Base-by-base conservation (phyloP, 768 basidiomycete species). In the Leccinum uliginosum region DNA sequence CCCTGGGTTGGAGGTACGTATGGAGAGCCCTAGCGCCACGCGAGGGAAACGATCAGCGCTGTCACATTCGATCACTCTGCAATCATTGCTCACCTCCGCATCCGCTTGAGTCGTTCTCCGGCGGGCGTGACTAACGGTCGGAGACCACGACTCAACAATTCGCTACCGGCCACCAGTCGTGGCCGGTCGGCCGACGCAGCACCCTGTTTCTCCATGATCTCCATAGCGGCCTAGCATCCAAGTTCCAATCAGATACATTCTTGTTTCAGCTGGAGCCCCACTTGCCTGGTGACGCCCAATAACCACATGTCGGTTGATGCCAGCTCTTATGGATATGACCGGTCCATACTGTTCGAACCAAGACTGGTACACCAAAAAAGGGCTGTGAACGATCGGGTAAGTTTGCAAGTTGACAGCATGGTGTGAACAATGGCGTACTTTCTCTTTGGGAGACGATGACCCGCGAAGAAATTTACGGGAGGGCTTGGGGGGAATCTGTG, bases 161-260 rank as follows among this genome's bases (percentile, higher is more conserved):
- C 79, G 1, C 82, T 81, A 38, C 58, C n/a, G 0, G 83, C 74
- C 34, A 83, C 78, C 29, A 68, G 74, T 1, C 81, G 82, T 51
- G 23, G 45, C 7, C 45, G 24, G 12, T 46, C 45, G 14, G 19
- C 44, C 21, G 24, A 21, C 0, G 68, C 59, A 1, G 76, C 76
- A 0, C 82, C 82, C 58, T 83, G 80, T 55, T 78, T 80, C 64
- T 85, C 83, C 81, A 85, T 80, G 53, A 84, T 78, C 5, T 83
- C 81, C 3, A 82, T 73, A 0, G 82, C 80, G 1, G 80, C 80
- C 62, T 82, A 72, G 45, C 75, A 59, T 11, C 21, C 40, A 12
- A 12, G 43, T 44, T 2, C n/a, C n/a, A 21, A 10, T 49, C 30
- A 47, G 32, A 46, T 29, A 17, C 21, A 49, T 24, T 6, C 27